A percentile compares a stretch with the other conserved stretches of the same genome.
Conservation (phyloP, 2,329 filamentous ascomycete genomes). For the Aureobasidium uvarum region DNA sequence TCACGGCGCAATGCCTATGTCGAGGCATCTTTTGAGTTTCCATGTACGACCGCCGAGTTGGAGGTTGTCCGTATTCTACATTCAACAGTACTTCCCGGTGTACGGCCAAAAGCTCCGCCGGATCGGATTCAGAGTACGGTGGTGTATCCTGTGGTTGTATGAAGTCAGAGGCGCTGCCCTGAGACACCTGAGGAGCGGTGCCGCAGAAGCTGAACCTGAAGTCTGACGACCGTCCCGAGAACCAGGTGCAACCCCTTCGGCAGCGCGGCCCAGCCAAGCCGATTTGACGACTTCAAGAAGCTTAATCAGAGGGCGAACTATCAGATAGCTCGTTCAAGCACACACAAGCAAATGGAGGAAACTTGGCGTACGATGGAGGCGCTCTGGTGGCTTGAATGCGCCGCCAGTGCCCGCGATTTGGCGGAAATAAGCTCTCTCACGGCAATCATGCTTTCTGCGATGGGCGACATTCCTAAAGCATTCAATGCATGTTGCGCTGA, state of each 20-base stretch:
- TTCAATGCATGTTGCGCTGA: background rate
- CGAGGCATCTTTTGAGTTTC: background rate
- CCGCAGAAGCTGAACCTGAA: background rate
- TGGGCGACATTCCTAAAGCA: background rate
- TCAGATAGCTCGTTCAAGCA: background rate
- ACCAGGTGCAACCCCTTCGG: background rate
- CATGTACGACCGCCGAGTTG: background rate
- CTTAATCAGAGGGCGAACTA: background rate
- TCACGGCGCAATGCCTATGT: background rate
- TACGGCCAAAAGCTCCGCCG: background rate
- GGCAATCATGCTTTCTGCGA: background rate
- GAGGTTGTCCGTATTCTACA: too few species aligned
- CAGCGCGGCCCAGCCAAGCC: background rate
- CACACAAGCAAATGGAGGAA: background rate
- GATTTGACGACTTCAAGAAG: background rate
- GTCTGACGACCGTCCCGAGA: background rate
- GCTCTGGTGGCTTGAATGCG: background rate
- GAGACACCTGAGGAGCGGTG: background rate
- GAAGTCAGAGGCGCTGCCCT: constrained; percentile 1
- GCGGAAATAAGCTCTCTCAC: background rate
- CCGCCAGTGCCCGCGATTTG: too few species aligned
- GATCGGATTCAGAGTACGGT: background rate
- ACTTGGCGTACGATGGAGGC: constrained; percentile 10
- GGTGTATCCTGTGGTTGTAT: background rate
- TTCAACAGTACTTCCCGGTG: background rate